phyloP scores from a whole-genome alignment of 2,329 filamentous ascomycete genomes.

The Botrytis deweyae region DNA sequence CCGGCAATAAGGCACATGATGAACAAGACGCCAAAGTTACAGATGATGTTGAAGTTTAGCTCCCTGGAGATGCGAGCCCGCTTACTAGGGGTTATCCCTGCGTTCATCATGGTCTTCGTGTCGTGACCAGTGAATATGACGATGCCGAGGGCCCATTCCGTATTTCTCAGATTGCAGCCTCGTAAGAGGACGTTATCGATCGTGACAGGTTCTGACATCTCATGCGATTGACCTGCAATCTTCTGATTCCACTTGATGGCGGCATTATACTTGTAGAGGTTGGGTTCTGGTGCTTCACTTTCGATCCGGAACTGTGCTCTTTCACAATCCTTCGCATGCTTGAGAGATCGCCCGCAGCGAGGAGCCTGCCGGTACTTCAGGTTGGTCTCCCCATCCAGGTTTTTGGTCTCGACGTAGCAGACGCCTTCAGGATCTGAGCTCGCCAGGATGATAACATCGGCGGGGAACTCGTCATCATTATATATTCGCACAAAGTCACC shows the following conservation, averaged over 20 bases:
- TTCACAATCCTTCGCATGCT: slow-evolving; percentile 90
- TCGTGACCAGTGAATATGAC: slow-evolving; percentile 94
- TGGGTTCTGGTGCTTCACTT: slow-evolving; percentile 87
- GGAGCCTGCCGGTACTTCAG: slow-evolving; percentile 91
- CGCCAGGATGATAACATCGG: slow-evolving; percentile 86
- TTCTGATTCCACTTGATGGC: slow-evolving; percentile 83
- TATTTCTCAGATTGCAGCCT: slow-evolving; percentile 91
- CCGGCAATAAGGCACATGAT: slow-evolving; percentile 84
- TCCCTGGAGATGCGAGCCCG: slow-evolving; percentile 87
- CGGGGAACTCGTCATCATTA: slow-evolving; percentile 92
- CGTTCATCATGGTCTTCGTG: slow-evolving; percentile 99
- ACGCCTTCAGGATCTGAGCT: slow-evolving; percentile 92
- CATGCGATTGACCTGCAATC: slow-evolving; percentile 59
- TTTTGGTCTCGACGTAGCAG: slow-evolving; percentile 98
- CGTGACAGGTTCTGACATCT: slow-evolving; percentile 88
- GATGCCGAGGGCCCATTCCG: slow-evolving; percentile 90
- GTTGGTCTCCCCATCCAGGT: slow-evolving; percentile 96
- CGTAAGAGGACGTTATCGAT: slow-evolving; percentile 95
- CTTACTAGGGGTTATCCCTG: slow-evolving; percentile 92
- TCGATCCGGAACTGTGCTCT: slow-evolving; percentile 82
- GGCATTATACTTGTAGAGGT: slow-evolving; percentile 92
- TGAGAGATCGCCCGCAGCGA: slow-evolving; percentile 77
- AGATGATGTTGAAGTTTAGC: slow-evolving; percentile 95
- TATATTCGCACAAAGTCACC: slow-evolving; percentile 96
- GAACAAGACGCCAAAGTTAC: slow-evolving; percentile 90